These are phyloP conservation scores for Chamaecrista fasciculata DNA, from an alignment of 306 rosid genomes.

Conservation along the genomic window DNA sequence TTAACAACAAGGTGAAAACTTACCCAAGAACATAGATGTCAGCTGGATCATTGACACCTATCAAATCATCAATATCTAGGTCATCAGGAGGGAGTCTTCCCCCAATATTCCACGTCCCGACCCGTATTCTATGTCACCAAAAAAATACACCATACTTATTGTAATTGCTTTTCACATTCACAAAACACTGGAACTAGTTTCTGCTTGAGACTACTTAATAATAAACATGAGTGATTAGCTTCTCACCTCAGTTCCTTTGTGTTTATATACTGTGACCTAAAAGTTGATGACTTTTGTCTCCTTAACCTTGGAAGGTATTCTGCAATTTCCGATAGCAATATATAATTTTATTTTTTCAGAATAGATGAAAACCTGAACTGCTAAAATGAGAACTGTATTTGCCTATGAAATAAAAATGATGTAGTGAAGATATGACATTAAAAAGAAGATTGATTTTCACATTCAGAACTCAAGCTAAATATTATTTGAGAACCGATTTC, in stretches of 20 bases:
- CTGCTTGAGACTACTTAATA: not conserved
- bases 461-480: not conserved
- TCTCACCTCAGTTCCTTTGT: slow-evolving; percentile 74
- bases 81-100: slow-evolving; percentile 82
- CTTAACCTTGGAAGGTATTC: slow-evolving; percentile 66
- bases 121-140: slow-evolving; percentile 60
- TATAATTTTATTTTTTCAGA: not conserved
- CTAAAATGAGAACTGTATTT: not conserved
- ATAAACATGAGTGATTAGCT: slow-evolving; percentile 6
- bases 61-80: slow-evolving; percentile 83
- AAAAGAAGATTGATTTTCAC: not conserved
- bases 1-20: slow-evolving; percentile 19
- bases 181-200: slow-evolving; percentile 14
- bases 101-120: slow-evolving; percentile 91
- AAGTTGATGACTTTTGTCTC: slow-evolving; percentile 83
- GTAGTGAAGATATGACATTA: not conserved
- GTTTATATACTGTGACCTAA: slow-evolving; percentile 73
- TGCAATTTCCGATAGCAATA: slow-evolving; percentile 11
- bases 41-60: slow-evolving; percentile 67
- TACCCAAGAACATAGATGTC: slow-evolving; percentile 93
- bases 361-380: not conserved
- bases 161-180: not conserved
- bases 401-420: too few species aligned
- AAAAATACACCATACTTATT: slow-evolving; percentile 27
- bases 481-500: not conserved